phyloP scores from a whole-genome alignment of 805 yeast species.

The Lachancea dasiensis region DNA sequence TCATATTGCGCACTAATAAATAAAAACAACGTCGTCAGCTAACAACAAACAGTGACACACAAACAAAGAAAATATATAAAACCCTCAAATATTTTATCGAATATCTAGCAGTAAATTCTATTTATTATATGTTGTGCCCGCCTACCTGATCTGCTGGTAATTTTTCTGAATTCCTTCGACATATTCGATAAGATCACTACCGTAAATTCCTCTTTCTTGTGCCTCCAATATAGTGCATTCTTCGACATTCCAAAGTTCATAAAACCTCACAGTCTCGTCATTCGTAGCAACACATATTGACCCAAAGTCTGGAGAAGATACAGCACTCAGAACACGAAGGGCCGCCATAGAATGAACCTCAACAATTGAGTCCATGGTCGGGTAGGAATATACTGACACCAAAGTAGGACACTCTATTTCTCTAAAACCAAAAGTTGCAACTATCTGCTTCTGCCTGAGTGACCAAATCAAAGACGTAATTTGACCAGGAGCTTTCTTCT shows the following conservation, averaged over 20 bases:
- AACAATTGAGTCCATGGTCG: conserved; percentile 44
- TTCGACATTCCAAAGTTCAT: conserved; percentile 57
- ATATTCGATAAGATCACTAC: conserved; percentile 53
- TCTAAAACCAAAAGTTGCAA: conserved; percentile 80
- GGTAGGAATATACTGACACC: conserved; percentile 62
- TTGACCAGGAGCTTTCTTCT: conserved; percentile 59
- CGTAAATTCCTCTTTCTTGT: conserved; percentile 43
- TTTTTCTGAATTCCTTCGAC: conserved; percentile 33
- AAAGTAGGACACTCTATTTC: conserved; percentile 45
- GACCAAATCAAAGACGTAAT: conserved; percentile 82
- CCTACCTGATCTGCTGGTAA: conserved; percentile 3
- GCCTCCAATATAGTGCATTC: conserved; percentile 34
- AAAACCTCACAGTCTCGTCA: conserved; percentile 73
- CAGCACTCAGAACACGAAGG: conserved; percentile 60
- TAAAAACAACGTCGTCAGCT: too few species aligned
- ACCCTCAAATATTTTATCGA: too few species aligned
- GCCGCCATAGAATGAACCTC: conserved; percentile 47
- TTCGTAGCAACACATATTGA: conserved; percentile 69
- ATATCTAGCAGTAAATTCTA: too few species aligned
- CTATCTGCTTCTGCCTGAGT: conserved; percentile 50
- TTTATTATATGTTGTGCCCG: too few species aligned
- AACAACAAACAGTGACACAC: too few species aligned
- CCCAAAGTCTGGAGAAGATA: conserved; percentile 55
- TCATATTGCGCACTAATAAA: too few species aligned
- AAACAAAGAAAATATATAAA: too few species aligned